phyloP scores from a whole-genome alignment of 495 filamentous ascomycete species.

The Cudoniella acicularis region DNA sequence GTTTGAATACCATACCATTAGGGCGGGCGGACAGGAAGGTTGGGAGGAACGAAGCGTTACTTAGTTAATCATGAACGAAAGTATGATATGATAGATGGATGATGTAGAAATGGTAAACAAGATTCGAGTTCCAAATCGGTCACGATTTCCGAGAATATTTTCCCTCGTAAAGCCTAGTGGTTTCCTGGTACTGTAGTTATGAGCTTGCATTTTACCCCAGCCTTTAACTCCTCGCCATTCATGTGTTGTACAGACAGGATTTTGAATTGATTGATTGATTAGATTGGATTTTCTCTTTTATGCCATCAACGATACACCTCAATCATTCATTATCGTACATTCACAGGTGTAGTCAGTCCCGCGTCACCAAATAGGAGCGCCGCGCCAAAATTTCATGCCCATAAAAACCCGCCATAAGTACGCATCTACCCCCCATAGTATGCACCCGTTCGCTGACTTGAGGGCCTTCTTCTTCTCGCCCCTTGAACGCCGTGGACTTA shows the following conservation, averaged over 20 bases:
- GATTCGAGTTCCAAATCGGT: not conserved
- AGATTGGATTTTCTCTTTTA: not conserved
- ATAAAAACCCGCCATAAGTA: not conserved
- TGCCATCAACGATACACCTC: not conserved
- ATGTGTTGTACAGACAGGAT: no score
- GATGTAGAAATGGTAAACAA: conserved; percentile 12
- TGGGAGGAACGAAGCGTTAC: not conserved
- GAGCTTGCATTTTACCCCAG: no score
- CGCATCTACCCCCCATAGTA: not conserved
- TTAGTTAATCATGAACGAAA: conserved; percentile 3
- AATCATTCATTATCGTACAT: not conserved
- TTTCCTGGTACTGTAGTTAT: no score
- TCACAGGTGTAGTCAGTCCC: not conserved
- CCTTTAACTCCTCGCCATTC: no score
- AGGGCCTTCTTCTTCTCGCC: no score
- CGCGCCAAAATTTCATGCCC: not conserved
- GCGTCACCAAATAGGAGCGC: not conserved
- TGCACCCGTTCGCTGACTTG: not conserved
- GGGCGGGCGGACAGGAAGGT: not conserved
- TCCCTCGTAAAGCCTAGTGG: no score
- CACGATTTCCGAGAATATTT: no score
- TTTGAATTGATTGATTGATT: not conserved
- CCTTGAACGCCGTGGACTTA: not conserved
- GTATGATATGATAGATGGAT: no score
- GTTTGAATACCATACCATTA: not conserved